phyloP scores from a whole-genome alignment of 371 early-diverging fungal genomes.

The Rhizopus arrhizus region DNA sequence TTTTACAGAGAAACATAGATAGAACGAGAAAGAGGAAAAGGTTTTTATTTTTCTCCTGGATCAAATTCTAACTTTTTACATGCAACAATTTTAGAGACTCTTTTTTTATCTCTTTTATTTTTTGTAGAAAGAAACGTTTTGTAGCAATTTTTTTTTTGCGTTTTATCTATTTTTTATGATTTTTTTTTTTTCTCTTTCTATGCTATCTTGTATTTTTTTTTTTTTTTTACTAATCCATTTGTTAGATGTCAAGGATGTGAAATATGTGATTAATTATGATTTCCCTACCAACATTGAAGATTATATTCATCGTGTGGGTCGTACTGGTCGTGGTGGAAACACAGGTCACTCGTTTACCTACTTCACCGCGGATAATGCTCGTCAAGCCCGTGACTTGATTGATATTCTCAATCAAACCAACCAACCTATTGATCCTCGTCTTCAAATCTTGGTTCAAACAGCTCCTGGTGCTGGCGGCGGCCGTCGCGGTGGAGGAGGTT shows the following conservation, averaged over 20 bases:
- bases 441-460: conserved; percentile 74
- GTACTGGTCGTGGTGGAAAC: conserved; percentile 98
- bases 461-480: conserved; percentile 45
- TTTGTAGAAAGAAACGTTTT: conserved; percentile 5
- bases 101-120: not conserved
- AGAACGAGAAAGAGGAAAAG: not conserved
- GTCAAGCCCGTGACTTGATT: conserved; percentile 88
- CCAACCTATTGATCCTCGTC: conserved; percentile 87
- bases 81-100: not conserved
- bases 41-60: not conserved
- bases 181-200: conserved; percentile 7
- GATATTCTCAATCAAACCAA: conserved; percentile 93
- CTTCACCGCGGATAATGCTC: conserved; percentile 93
- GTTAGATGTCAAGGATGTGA: conserved; percentile 91
- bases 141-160: conserved; percentile 3
- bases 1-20: not conserved
- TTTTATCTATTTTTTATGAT: conserved; percentile 2
- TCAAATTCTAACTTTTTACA: conserved; percentile 1
- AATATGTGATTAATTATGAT: conserved; percentile 96
- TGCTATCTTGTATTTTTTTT: conserved; percentile 15
- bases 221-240: conserved; percentile 5
- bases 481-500: conserved; percentile 54
- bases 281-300: conserved; percentile 94
- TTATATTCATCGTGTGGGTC: conserved; percentile 98
- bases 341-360: conserved; percentile 97